Base-by-base conservation (phyloP, 306 rosid species). In the Adenanthera pavonina region DNA sequence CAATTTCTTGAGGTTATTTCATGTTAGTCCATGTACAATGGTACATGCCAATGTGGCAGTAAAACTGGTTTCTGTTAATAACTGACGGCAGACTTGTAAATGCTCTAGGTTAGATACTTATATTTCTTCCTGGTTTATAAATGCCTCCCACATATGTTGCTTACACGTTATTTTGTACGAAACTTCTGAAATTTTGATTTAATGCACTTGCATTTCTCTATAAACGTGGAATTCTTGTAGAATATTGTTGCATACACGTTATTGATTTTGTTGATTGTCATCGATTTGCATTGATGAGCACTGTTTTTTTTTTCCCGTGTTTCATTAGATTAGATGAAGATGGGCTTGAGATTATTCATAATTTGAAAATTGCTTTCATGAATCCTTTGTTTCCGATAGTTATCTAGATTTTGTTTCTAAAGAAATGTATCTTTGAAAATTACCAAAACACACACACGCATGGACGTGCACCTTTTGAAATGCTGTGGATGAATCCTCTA, bases 1-100 rank as follows among this genome's bases (percentile, higher is more conserved):
- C 80, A 8, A 6, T 12, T 14, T 69, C 80, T 34, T 5, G 60
- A 72, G 57, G 72, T 77, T 53, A 70, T 51, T 69, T 73, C 81
- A 51, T 80, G 80, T 67, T 46, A 34, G 73, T 54, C 78, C 15
- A 40, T 72, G 61, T 43, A 20, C 72, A 9, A 40, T n/a, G 35
- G 43, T 9, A 41, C 9, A 38, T 7, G 72, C 48, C 2, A 1
- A 66, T 40, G 72, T 41, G 1, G 51, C 20, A 15, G 46, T 65
- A 25, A 5, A 38, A 8, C 33, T 38, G 72, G 48, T 20, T 38
- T 66, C 13, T 66, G 49, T 66, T n/a, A 68, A 4, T 41, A 68
- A 11, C 49, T 40, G 4, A 41, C 48, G 13, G 25, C 1, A 0
- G n/a, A n/a, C 8, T n/a, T 68, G 73, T 68, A 68, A 41, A 41